phyloP scores from a whole-genome alignment of 78 protist genomes.

The Isochrysis galbana region DNA sequence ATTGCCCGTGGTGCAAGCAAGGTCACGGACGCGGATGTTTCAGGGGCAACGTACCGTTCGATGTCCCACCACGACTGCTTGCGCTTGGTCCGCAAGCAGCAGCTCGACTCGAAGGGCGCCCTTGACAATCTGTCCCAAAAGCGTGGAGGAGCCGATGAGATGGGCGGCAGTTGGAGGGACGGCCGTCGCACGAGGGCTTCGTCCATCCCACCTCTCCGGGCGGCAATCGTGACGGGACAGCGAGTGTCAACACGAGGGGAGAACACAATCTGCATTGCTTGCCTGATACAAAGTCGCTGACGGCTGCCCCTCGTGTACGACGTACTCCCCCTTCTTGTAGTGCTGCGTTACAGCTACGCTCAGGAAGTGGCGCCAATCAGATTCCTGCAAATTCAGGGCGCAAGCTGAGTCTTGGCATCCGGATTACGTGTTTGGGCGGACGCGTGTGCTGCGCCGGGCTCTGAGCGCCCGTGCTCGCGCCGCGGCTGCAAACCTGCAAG shows the following conservation, averaged over 20 bases:
- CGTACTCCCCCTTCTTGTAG: neutral
- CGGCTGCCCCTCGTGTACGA: neutral
- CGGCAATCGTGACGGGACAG: too few species aligned
- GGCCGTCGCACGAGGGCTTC: neutral
- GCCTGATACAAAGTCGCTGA: neutral
- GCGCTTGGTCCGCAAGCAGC: neutral
- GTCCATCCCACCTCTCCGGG: too few species aligned
- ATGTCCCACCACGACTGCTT: neutral
- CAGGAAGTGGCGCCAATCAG: slow-evolving; percentile 4
- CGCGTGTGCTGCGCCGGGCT: neutral
- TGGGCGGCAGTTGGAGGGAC: neutral
- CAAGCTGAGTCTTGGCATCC: neutral
- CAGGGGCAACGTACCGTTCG: too few species aligned
- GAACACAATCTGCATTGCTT: too few species aligned
- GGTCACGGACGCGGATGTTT: too few species aligned
- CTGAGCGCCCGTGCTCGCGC: too few species aligned
- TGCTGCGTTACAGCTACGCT: neutral
- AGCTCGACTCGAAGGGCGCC: slow-evolving; percentile 22
- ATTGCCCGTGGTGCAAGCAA: too few species aligned
- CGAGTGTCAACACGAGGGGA: too few species aligned
- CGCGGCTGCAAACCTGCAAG: too few species aligned
- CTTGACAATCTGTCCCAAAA: neutral
- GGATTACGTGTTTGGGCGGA: neutral
- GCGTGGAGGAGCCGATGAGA: neutral
- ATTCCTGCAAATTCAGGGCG: neutral